Evolutionary conservation across 192 early-diverging fungal species (phyloP).

Genomic region (Cetraspora pellucida): DNA sequence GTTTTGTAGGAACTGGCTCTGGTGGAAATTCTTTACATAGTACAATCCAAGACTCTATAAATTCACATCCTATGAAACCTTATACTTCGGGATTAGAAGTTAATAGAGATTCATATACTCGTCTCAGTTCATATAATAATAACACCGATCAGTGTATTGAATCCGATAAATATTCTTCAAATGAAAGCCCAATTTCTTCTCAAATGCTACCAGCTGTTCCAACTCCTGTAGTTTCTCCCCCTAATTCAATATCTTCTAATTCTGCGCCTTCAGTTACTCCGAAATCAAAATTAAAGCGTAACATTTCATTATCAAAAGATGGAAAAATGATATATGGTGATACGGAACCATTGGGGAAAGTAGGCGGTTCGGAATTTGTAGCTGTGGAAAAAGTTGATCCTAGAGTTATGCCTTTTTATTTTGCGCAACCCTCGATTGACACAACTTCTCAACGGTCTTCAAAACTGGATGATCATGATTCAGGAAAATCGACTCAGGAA

Average conservation of each 20-base stretch:
- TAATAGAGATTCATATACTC: no score
- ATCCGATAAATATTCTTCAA: not conserved
- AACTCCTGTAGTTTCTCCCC: not conserved
- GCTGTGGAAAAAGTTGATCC: slow-evolving; percentile 23
- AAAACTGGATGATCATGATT: not conserved
- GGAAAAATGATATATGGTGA: slow-evolving; percentile 25
- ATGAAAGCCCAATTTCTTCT: not conserved
- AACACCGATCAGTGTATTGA: not conserved
- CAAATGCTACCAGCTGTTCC: not conserved
- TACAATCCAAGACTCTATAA: no score
- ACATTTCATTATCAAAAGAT: slow-evolving; percentile 31
- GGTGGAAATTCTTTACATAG: not conserved
- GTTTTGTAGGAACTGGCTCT: slow-evolving; percentile 16
- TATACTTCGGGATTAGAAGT: no score
- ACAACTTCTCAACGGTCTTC: not conserved
- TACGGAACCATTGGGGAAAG: slow-evolving; percentile 27
- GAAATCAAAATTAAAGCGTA: not conserved
- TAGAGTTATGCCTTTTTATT: not conserved
- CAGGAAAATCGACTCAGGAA: not conserved
- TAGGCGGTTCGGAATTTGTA: slow-evolving; percentile 21
- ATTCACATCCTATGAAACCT: not conserved
- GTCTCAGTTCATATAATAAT: no score
- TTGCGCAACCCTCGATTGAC: not conserved
- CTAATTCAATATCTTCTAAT: not conserved
- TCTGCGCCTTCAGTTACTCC: not conserved